phyloP scores from a whole-genome alignment of 306 rosid species.

The Dryas drummondii region DNA sequence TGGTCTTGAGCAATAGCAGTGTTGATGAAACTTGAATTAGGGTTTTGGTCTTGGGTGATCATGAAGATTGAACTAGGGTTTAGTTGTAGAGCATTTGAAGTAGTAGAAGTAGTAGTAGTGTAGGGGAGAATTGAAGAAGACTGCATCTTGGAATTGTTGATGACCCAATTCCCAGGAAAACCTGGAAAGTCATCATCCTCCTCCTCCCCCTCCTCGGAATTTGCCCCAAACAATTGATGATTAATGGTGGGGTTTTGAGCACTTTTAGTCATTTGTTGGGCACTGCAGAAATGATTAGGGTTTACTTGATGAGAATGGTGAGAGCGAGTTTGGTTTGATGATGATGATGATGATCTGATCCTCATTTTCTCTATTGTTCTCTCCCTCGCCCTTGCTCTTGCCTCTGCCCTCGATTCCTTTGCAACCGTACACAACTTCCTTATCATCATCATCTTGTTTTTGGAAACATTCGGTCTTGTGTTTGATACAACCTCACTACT shows the following conservation, averaged over 20 bases:
- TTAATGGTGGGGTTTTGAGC: too few species aligned
- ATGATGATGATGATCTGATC: background rate
- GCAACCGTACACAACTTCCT: constrained; percentile 24
- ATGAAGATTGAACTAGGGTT: constrained; percentile 13
- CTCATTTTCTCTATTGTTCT: constrained; percentile 44
- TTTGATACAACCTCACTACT: constrained; percentile 16
- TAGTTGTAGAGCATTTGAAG: background rate
- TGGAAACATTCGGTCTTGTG: too few species aligned
- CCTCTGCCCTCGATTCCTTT: constrained; percentile 47
- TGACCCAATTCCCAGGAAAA: constrained; percentile 30
- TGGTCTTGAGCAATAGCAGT: background rate
- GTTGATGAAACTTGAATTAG: constrained; percentile 12
- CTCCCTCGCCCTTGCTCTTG: constrained; percentile 56
- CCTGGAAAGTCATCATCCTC: constrained; percentile 22
- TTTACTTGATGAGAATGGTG: too few species aligned
- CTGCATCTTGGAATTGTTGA: constrained; percentile 5
- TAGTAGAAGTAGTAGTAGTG: background rate
- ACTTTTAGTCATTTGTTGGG: too few species aligned
- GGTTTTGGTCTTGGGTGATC: constrained; percentile 5
- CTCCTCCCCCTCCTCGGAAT: constrained; percentile 3
- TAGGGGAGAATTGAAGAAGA: background rate
- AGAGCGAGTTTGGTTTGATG: too few species aligned
- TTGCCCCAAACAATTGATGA: constrained; percentile 1
- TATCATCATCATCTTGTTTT: constrained; percentile 7
- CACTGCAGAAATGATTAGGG: too few species aligned